Evolutionary conservation across 345 rosid species (phyloP), one percentile per base, ranked within the genome.

Genomic region (Syzygium oleosum): DNA sequence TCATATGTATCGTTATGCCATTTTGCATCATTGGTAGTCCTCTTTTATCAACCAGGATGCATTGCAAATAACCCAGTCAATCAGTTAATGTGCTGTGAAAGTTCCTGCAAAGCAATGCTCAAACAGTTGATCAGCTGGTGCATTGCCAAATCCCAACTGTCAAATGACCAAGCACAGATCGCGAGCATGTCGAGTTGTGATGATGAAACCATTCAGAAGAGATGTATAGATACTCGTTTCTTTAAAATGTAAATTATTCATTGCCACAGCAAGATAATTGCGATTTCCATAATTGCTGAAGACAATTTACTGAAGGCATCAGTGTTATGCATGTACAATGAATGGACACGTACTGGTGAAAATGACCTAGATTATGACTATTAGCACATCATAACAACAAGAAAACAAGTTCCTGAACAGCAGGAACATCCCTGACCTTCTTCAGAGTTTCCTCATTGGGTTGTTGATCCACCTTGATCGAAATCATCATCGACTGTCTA

Each of bases 401-500:
- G 93, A 92, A 94, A 54, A 94, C 97, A 78, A 95, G 94, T 91
- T 95, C 97, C 87, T 96, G 95, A 19, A 95, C 87, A 2, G 97
- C 95, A 0, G 96, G 94, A 58, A 94, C 88, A 6, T 93, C 95
- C 1, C 96, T 97, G n/a, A 96, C 95, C 90, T 88, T 96, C 92
- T 93, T 93, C 73, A 94, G 68, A 41, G 91, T 86, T 85, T 92
- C 93, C 49, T 90, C 90, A 84, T 92, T 91, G 12, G 97, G 99
- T 80, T 91, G 93, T 5, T 96, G 97, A n/a, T 95, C 98, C 0
- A 96, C 96, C 22, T 96, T 96, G 51, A 96, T 96, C 7, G 96
- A 65, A 19, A 7, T 97, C 97, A 95, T 92, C 84, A 95, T 92
- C 0, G 97, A 97, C 63, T 95, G 97, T 90, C 91, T 95, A 84